phyloP scores from a whole-genome alignment of 768 basidiomycete genomes.

The Phaffia tasmanica region DNA sequence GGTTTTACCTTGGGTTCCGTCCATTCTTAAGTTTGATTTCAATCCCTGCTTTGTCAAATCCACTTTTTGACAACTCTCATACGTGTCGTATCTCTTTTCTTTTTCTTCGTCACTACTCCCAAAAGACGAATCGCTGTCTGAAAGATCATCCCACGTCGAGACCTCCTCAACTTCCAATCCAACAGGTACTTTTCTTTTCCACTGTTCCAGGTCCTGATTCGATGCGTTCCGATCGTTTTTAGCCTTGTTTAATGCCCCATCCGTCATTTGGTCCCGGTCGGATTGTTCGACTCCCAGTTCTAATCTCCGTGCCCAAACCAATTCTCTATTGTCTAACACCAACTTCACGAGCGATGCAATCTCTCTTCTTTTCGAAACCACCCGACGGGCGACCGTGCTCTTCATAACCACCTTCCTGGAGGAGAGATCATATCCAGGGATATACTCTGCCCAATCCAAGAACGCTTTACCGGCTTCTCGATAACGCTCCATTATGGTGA shows the following conservation, averaged over 20 bases:
- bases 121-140: too few relatives aligned
- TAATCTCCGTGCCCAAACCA: conserved; percentile 8
- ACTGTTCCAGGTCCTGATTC: neutral
- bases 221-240: neutral
- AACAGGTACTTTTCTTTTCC: conserved; percentile 3
- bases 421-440: conserved; percentile 17
- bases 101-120: neutral
- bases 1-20: too few relatives aligned
- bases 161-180: conserved; percentile 3
- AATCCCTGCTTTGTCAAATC: too few relatives aligned
- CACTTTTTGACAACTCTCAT: neutral
- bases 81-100: too few relatives aligned
- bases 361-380: conserved; percentile 13
- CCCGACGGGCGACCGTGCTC: conserved; percentile 1
- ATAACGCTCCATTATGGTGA: conserved; percentile 25
- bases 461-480: conserved; percentile 14
- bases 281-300: conserved; percentile 11
- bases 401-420: neutral
- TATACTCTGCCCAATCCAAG: conserved; percentile 23
- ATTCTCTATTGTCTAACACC: conserved; percentile 7
- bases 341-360: conserved; percentile 11
- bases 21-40: too few relatives aligned
- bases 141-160: conserved; percentile 19
- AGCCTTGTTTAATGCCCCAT: neutral
- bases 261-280: neutral